Evolutionary conservation across 257 asterid species (phyloP).

Genomic region (Solanum rostratum): DNA sequence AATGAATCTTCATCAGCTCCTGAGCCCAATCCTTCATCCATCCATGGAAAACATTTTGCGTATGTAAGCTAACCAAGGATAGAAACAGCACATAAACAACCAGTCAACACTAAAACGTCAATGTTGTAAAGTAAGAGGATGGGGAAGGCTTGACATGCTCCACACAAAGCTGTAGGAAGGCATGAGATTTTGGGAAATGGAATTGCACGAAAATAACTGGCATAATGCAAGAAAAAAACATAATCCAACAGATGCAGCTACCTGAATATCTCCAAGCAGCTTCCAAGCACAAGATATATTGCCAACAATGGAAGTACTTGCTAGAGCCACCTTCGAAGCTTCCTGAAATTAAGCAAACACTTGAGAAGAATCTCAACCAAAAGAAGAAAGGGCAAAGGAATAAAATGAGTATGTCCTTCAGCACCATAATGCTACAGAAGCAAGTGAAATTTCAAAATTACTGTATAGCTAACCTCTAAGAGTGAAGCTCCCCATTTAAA

Average conservation of each 20-base stretch:
- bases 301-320: constrained; percentile 47
- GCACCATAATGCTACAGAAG: not conserved
- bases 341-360: constrained; percentile 40
- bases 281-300: constrained; percentile 82
- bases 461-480: constrained; percentile 55
- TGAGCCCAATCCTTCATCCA: constrained; percentile 30
- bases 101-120: constrained; percentile 7
- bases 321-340: constrained; percentile 61
- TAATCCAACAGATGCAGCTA: constrained; percentile 5
- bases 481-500: constrained; percentile 85
- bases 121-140: not conserved
- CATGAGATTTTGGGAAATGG: not conserved
- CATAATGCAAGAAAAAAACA: not conserved
- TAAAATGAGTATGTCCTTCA: not conserved
- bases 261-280: constrained; percentile 97
- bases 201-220: not conserved
- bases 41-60: constrained; percentile 92
- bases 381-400: not conserved
- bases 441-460: not conserved
- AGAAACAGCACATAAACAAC: constrained; percentile 10
- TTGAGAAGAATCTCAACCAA: constrained; percentile 1
- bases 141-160: not conserved
- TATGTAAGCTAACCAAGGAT: constrained; percentile 55
- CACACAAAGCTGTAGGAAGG: not conserved
- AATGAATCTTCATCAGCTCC: constrained; percentile 48